Evolutionary conservation across 441 rosid genomes (phyloP).

Genomic region (Pelargonium citronellum): DNA sequence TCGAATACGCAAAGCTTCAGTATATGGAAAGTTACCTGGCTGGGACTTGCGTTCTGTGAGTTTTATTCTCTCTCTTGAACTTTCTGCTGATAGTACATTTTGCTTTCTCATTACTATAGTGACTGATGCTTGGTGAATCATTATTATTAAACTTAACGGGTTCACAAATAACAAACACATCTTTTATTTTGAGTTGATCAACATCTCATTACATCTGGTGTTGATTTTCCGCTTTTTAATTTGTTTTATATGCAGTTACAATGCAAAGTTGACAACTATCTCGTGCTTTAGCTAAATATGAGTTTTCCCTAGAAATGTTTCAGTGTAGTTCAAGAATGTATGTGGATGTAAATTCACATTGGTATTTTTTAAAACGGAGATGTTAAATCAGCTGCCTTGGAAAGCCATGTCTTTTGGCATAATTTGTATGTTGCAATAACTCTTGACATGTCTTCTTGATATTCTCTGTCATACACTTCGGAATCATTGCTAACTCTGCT

Average conservation of each 20-base stretch:
- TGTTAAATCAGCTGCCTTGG: not conserved
- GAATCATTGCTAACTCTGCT: not conserved
- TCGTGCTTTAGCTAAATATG: not conserved
- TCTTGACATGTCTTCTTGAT: not conserved
- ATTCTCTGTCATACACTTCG: not conserved
- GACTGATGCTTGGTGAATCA: not conserved
- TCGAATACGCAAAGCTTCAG: constrained; percentile 75
- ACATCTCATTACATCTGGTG: constrained; percentile 2
- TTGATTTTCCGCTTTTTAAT: not conserved
- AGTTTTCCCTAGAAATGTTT: not conserved
- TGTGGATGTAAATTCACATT: not conserved
- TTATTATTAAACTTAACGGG: not conserved
- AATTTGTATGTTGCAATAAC: not conserved
- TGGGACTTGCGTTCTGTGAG: constrained; percentile 99
- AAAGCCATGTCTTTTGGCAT: not conserved
- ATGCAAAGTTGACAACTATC: not conserved
- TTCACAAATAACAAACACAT: not conserved
- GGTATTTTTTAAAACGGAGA: not conserved
- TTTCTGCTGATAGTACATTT: not conserved
- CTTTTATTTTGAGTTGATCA: constrained; percentile 1
- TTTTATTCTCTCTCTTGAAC: constrained; percentile 22
- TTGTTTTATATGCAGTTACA: not conserved
- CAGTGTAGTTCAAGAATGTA: not conserved
- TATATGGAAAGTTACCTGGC: constrained; percentile 73
- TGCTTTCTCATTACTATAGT: not conserved